A percentile compares a stretch with the other conserved stretches of the same genome.
Conservation (phyloP, 306 rosid species). For the Castanospermum australe region DNA sequence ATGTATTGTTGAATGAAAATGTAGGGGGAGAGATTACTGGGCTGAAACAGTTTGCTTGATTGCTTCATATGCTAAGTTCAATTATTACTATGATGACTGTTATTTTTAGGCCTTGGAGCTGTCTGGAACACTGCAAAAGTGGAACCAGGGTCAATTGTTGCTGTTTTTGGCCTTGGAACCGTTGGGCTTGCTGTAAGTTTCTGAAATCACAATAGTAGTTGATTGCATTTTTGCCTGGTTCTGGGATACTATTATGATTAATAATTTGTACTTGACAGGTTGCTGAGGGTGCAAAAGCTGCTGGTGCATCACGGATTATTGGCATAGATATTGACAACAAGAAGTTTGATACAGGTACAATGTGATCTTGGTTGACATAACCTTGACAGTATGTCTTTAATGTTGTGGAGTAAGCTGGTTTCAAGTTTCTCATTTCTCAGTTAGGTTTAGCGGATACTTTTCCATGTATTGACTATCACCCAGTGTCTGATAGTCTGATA, state of each 20-base stretch:
- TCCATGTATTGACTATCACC: neutral
- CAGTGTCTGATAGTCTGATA: neutral
- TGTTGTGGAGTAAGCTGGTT: conserved; percentile 4
- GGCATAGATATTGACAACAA: conserved; percentile 81
- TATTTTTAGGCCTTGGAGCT: conserved; percentile 79
- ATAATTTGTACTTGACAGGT: conserved; percentile 52
- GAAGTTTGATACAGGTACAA: conserved; percentile 68
- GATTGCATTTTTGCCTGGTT: conserved; percentile 21
- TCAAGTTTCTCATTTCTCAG: neutral
- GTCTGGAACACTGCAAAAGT: conserved; percentile 99
- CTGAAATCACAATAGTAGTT: neutral
- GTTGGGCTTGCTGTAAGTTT: conserved; percentile 92
- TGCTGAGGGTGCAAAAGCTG: conserved; percentile 93
- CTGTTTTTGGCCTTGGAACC: conserved; percentile 91
- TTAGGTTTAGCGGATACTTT: neutral
- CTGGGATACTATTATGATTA: conserved; percentile 5
- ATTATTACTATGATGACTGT: neutral
- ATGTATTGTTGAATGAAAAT: conserved; percentile 2
- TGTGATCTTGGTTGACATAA: conserved; percentile 13
- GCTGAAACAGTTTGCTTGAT: neutral
- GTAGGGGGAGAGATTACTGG: neutral
- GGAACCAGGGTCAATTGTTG: conserved; percentile 83
- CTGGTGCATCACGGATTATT: conserved; percentile 88
- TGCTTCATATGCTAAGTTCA: neutral
- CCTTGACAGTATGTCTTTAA: neutral